Evolutionary conservation across 306 rosid genomes (phyloP), one percentile per base, ranked within the genome.

Genomic region (Malus sieversii): DNA sequence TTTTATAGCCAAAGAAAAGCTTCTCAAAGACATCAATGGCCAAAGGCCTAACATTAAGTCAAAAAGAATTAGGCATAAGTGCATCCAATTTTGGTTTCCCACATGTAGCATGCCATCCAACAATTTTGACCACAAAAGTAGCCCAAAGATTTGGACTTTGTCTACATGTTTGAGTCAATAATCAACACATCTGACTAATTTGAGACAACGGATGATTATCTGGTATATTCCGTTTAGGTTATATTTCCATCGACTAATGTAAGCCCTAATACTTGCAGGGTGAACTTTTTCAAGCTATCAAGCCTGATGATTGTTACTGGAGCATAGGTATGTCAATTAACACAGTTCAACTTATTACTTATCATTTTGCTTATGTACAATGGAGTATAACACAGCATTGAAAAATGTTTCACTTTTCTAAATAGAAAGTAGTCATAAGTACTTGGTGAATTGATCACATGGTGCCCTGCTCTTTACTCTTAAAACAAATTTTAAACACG

Each of bases 231-330:
- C 12, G 10, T 13, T 20, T 5, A 20, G 25, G 18, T 23, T 53
- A 5, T n/a, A 20, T 75, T 35, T 80, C 4, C 53, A 14, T 44
- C 32, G 51, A 33, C 77, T 82, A 65, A 72, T 71, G 27, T 62
- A 19, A 22, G 66, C 55, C 73, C 23, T 3, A 64, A 74, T 62
- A 15, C 35, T 38, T 71, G 61, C 85, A 96, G 99, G 98, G 89
- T 69, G 94, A 90, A 77, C 86, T 96, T 45, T 81, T 10, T 77
- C 79, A 66, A 42, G 12, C 88, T 48, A 82, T 90, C 78, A 95
- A 90, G 85, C 97, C 95, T 20, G 95, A 89, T 80, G 97, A 92
- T 78, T 90, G 96, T 80, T 88, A 89, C 66, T 95, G 99, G 97
- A 92, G 96, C 89, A 82, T 92, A 89, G 97, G 97, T 92, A 85